Conservation (phyloP, 495 filamentous ascomycete genomes). For the Neurospora sp. region DNA sequence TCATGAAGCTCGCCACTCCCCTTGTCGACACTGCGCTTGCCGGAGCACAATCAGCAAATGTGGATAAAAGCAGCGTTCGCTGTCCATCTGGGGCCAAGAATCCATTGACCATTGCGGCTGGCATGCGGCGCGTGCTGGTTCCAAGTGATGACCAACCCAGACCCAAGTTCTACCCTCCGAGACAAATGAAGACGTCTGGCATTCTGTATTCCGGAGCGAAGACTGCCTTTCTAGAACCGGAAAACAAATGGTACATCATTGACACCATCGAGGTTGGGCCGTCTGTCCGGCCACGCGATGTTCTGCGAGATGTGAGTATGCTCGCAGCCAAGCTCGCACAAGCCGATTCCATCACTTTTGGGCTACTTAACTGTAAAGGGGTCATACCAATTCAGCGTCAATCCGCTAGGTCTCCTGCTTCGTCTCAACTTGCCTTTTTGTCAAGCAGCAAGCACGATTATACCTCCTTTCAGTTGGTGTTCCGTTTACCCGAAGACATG, state of each 20-base stretch:
- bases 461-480: neutral
- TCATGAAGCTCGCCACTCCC: conserved; percentile 22
- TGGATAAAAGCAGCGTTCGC: neutral
- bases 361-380: neutral
- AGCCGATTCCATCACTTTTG: neutral
- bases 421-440: too few relatives aligned
- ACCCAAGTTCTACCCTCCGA: neutral
- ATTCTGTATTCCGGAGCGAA: neutral
- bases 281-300: neutral
- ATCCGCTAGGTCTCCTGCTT: neutral
- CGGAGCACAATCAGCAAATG: neutral
- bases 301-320: conserved; percentile 27
- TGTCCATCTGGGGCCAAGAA: neutral
- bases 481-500: neutral
- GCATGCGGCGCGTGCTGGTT: neutral
- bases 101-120: neutral
- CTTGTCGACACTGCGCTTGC: conserved; percentile 18
- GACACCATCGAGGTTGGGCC: conserved; percentile 17
- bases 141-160: neutral
- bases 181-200: neutral
- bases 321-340: conserved; percentile 28
- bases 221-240: neutral
- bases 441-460: neutral
- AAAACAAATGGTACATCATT: conserved; percentile 2
- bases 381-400: neutral